These are phyloP conservation scores for Coprinopsis cinerea DNA, from an alignment of 768 basidiomycete species.

Conservation along the genomic window DNA sequence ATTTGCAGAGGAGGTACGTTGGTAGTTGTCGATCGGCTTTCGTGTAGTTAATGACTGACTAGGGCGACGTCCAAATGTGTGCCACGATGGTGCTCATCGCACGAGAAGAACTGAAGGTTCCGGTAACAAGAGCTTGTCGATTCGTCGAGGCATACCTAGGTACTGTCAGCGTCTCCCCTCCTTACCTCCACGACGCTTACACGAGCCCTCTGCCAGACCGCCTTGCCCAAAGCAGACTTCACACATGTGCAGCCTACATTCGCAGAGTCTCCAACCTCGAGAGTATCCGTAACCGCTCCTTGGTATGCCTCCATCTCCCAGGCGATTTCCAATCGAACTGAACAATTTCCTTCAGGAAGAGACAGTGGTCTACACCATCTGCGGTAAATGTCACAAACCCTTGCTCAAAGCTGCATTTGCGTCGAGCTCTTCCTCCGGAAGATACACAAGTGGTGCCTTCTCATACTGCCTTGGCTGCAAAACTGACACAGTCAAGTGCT, in stretches of 20 bases:
- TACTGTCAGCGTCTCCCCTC: slow-evolving; percentile 23
- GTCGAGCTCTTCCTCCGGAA: slow-evolving; percentile 19
- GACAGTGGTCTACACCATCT: slow-evolving; percentile 65
- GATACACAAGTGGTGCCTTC: slow-evolving; percentile 30
- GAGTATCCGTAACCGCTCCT: slow-evolving; percentile 45
- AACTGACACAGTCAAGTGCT: slow-evolving; percentile 41
- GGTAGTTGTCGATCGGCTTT: neutral
- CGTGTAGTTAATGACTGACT: neutral
- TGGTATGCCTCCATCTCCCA: slow-evolving; percentile 32
- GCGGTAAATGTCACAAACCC: slow-evolving; percentile 65
- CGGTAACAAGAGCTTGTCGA: slow-evolving; percentile 33
- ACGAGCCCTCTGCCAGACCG: slow-evolving; percentile 40
- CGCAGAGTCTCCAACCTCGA: slow-evolving; percentile 56
- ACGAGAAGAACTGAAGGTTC: slow-evolving; percentile 48
- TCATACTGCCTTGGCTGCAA: slow-evolving; percentile 57
- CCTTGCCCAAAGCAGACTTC: slow-evolving; percentile 53
- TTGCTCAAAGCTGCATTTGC: slow-evolving; percentile 36
- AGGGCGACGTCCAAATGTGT: slow-evolving; percentile 83
- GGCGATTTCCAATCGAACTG: neutral
- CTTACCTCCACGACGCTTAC: neutral
- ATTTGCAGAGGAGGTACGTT: slow-evolving; percentile 55
- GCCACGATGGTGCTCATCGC: slow-evolving; percentile 64
- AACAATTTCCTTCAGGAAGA: slow-evolving; percentile 43
- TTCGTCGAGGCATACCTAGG: slow-evolving; percentile 75
- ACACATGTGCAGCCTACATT: slow-evolving; percentile 67